phyloP scores from a whole-genome alignment of 1,284 basidiomycete species.

The Coniophora puteana region DNA sequence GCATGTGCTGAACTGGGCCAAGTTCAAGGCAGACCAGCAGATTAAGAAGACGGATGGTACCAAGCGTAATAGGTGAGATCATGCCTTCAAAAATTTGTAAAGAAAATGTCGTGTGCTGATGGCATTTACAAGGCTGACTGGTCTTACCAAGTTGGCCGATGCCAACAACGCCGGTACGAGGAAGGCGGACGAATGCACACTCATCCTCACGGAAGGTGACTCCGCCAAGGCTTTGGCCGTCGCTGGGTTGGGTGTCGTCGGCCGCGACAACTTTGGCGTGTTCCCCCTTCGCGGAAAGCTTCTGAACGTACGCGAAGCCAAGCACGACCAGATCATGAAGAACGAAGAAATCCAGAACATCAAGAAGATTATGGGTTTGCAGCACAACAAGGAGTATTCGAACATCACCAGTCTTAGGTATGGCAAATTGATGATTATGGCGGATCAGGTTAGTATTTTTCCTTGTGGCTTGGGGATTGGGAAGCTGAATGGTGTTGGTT shows the following conservation, averaged over 20 bases:
- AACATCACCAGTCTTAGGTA: conserved; percentile 79
- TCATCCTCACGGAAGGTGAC: conserved; percentile 99
- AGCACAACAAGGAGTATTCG: conserved; percentile 89
- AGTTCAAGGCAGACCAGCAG: conserved; percentile 94
- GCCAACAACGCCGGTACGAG: conserved; percentile 96
- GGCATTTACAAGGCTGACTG: conserved; percentile 63
- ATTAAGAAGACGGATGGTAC: conserved; percentile 97
- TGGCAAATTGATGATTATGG: conserved; percentile 99
- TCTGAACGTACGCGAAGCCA: conserved; percentile 96
- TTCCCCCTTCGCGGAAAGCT: conserved; percentile 98
- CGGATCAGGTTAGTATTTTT: conserved; percentile 78
- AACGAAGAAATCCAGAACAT: conserved; percentile 97
- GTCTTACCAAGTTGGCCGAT: conserved; percentile 92
- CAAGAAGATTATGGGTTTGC: conserved; percentile 97
- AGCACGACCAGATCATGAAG: conserved; percentile 95
- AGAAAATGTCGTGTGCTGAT: conserved; percentile 4
- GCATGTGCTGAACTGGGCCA: conserved; percentile 92
- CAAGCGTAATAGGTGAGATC: conserved; percentile 79
- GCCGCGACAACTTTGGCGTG: conserved; percentile 95
- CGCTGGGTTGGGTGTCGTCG: conserved; percentile 92
- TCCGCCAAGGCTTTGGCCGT: conserved; percentile 97
- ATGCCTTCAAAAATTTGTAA: conserved; percentile 2
- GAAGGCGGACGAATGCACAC: conserved; percentile 81
- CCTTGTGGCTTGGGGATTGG: conserved; percentile 4
- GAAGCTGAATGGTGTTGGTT: conserved; percentile 10